Percentiles rank a stretch among this genome's conserved stretches.
phyloP scores from a whole-genome alignment of 2,329 filamentous ascomycete genomes.

The Zymoseptoria brevis region DNA sequence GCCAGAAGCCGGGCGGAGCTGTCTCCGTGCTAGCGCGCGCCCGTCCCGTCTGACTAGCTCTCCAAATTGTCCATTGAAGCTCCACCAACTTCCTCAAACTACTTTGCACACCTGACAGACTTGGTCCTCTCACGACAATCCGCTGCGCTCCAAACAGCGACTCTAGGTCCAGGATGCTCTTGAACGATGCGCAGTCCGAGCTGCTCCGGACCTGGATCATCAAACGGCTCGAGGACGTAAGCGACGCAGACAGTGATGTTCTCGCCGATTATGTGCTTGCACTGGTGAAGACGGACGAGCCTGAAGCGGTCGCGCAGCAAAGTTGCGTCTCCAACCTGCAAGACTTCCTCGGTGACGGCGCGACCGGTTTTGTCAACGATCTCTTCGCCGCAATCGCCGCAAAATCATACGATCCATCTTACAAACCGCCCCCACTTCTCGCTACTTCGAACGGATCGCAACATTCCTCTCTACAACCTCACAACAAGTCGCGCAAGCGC shows the following conservation, averaged over 20 bases:
- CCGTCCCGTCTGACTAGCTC: not conserved
- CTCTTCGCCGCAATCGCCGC: constrained; percentile 59
- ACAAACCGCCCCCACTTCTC: constrained; percentile 11
- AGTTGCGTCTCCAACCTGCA: constrained; percentile 65
- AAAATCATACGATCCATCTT: constrained; percentile 37
- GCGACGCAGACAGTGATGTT: constrained; percentile 72
- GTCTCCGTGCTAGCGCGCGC: not conserved
- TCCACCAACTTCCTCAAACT: not conserved
- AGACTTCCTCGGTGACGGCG: constrained; percentile 65
- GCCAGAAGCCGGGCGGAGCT: not conserved
- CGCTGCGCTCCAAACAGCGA: not conserved
- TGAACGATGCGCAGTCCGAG: constrained; percentile 47
- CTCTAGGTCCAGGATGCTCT: constrained; percentile 37
- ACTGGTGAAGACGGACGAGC: constrained; percentile 62
- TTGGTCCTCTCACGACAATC: not conserved
- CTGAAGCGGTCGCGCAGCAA: constrained; percentile 54
- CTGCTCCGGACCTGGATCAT: constrained; percentile 70
- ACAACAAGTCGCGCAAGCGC: constrained; percentile 46
- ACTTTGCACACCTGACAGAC: not conserved
- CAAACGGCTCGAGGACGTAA: constrained; percentile 64
- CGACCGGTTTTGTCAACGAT: constrained; percentile 59
- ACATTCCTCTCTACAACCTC: constrained; percentile 16
- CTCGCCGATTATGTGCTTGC: constrained; percentile 80
- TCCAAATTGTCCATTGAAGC: not conserved
- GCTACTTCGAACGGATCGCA: constrained; percentile 11